These are phyloP conservation scores for Citropsis articulata DNA, from an alignment of 345 rosid species.

Conservation along the genomic window DNA sequence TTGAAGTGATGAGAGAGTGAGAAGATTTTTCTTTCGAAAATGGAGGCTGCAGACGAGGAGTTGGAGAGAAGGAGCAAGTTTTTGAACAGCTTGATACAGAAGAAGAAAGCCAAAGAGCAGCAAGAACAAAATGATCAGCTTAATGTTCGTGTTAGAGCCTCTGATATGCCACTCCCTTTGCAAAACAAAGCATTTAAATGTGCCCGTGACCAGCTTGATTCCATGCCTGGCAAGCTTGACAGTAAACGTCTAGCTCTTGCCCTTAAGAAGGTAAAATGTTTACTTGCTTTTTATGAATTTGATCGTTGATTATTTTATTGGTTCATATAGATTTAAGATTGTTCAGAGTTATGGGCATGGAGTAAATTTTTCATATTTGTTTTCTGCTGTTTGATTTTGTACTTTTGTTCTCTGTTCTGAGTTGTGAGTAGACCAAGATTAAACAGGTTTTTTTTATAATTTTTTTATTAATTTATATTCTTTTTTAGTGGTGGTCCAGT, in stretches of 20 bases:
- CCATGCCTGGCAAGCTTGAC: slow-evolving; percentile 74
- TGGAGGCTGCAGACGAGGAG: slow-evolving; percentile 94
- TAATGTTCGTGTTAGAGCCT: slow-evolving; percentile 75
- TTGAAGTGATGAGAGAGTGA: slow-evolving; percentile 28
- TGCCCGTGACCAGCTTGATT: slow-evolving; percentile 77
- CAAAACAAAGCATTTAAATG: slow-evolving; percentile 71
- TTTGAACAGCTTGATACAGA: slow-evolving; percentile 83
- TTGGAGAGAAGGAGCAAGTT: slow-evolving; percentile 91
- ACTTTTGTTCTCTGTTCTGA: neutral
- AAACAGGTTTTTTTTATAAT: neutral
- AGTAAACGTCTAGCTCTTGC: slow-evolving; percentile 91
- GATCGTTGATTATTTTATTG: neutral
- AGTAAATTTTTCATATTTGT: neutral
- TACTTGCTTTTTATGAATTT: neutral
- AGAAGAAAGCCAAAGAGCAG: slow-evolving; percentile 74
- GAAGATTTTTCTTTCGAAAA: slow-evolving; percentile 16
- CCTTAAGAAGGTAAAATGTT: slow-evolving; percentile 66
- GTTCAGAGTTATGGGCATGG: neutral
- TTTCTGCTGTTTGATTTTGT: neutral
- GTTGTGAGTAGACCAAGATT: neutral
- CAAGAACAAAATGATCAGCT: slow-evolving; percentile 50
- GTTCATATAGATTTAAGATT: neutral
- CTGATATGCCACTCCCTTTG: slow-evolving; percentile 71
- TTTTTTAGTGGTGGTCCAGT: neutral
- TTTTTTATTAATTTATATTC: neutral